Evolutionary conservation across 345 rosid genomes (phyloP), one percentile per base, ranked within the genome.

Genomic region (Cardiospermum halicacabum): DNA sequence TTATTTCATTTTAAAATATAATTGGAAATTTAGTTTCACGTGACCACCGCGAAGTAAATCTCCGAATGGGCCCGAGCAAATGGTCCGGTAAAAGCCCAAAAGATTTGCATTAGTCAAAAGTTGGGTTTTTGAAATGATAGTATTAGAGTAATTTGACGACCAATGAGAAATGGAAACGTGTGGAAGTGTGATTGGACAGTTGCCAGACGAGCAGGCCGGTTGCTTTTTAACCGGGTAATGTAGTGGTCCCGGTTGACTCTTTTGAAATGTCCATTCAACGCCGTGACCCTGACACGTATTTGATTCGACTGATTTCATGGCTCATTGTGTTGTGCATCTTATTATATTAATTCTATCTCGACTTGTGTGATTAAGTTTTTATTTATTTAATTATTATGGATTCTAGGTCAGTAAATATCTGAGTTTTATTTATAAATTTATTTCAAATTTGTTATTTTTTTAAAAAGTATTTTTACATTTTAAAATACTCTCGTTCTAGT

Each of bases 31-130:
- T 34, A 34, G 4, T 34, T 34, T 34, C 37, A 34, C 9, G n/a
- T n/a, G n/a, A n/a, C n/a, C n/a, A n/a, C n/a, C n/a, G n/a, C n/a
- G n/a, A n/a, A n/a, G n/a, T n/a, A n/a, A n/a, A n/a, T n/a, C n/a
- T n/a, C n/a, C n/a, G 27, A 1, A 32, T 22, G 45, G 55, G 15
- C 18, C 63, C 0, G 1, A 2, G 11, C 24, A 64, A 47, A n/a
- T n/a, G n/a, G n/a, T n/a, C n/a, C n/a, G n/a, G n/a, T n/a, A n/a
- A n/a, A n/a, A n/a, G n/a, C n/a, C n/a, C n/a, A n/a, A n/a, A n/a
- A n/a, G n/a, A n/a, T n/a, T n/a, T n/a, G n/a, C n/a, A 45, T 0
- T 15, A n/a, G 62, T 66, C 70, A 57, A 67, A 57, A 57, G 57
- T 48, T 28, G 11, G 34, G 10, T 47, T 16, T 47, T 37, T 7